These are phyloP conservation scores for Terfezia boudieri DNA, from an alignment of 495 filamentous ascomycete genomes.

Conservation along the genomic window DNA sequence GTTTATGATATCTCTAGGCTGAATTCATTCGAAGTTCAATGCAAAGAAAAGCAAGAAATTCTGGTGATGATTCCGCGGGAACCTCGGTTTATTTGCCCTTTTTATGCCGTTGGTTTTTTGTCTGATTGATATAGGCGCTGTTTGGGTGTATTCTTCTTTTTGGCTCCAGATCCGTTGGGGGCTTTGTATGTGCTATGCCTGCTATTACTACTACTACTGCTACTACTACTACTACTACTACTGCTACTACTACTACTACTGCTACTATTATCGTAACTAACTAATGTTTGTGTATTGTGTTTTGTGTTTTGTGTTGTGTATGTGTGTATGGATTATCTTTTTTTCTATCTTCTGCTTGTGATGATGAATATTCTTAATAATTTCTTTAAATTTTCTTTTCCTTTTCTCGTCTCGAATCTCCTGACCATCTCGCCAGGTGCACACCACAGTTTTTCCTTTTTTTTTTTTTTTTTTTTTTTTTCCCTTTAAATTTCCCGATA, in stretches of 20 bases:
- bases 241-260: too few species aligned
- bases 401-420: background rate
- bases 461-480: background rate
- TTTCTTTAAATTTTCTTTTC: background rate
- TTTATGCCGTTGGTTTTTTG: too few species aligned
- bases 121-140: too few species aligned
- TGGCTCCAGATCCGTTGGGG: background rate
- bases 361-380: background rate
- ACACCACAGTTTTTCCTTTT: background rate
- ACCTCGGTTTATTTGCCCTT: too few species aligned
- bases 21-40: too few species aligned
- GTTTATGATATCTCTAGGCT: too few species aligned
- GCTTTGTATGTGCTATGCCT: background rate
- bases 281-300: background rate
- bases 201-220: background rate
- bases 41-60: too few species aligned
- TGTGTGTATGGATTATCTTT: background rate
- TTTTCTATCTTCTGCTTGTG: background rate
- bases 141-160: background rate
- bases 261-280: background rate
- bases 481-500: background rate
- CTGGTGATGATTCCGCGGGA: too few species aligned
- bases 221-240: too few species aligned
- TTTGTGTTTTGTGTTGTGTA: background rate
- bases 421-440: background rate